phyloP scores from a whole-genome alignment of 768 basidiomycete genomes.

The Suillus plorans region DNA sequence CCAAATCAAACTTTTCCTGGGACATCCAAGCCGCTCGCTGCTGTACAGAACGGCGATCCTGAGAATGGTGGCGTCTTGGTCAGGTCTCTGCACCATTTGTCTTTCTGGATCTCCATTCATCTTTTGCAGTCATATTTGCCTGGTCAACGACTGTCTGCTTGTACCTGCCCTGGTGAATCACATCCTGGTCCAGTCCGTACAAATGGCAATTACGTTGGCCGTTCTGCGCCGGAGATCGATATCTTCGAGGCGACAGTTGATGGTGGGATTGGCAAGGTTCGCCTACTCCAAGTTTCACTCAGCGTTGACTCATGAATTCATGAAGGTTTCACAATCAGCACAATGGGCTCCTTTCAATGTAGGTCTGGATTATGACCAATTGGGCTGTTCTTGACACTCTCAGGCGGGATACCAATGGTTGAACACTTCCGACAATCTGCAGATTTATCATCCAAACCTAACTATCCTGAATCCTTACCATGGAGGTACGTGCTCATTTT shows the following conservation, averaged over 20 bases:
- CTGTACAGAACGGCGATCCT: constrained; percentile 40
- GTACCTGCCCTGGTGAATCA: constrained; percentile 56
- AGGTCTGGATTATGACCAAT: constrained; percentile 8
- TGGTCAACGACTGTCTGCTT: constrained; percentile 56
- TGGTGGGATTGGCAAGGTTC: constrained; percentile 33
- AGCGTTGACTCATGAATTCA: constrained; percentile 11
- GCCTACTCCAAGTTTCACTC: constrained; percentile 9
- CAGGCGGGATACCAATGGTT: constrained; percentile 45
- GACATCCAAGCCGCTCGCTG: constrained; percentile 42
- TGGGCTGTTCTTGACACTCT: background rate
- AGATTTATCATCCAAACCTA: constrained; percentile 36
- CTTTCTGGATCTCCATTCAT: constrained; percentile 7
- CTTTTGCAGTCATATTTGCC: constrained; percentile 43
- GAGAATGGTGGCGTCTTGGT: constrained; percentile 27
- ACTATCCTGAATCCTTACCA: constrained; percentile 42
- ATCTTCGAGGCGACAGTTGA: constrained; percentile 51
- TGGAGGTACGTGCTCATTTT: constrained; percentile 34
- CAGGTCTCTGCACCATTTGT: constrained; percentile 1
- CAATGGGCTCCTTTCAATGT: constrained; percentile 44
- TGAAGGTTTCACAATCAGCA: constrained; percentile 52
- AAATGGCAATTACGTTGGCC: constrained; percentile 50
- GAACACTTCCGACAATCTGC: constrained; percentile 34
- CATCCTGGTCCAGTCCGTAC: constrained; percentile 55
- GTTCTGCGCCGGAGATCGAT: constrained; percentile 62
- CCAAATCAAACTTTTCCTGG: constrained; percentile 66